Percentiles rank a stretch among this genome's conserved stretches.
Conservation (phyloP, 1,139 yeast species). For the Hyphopichia fennica region DNA sequence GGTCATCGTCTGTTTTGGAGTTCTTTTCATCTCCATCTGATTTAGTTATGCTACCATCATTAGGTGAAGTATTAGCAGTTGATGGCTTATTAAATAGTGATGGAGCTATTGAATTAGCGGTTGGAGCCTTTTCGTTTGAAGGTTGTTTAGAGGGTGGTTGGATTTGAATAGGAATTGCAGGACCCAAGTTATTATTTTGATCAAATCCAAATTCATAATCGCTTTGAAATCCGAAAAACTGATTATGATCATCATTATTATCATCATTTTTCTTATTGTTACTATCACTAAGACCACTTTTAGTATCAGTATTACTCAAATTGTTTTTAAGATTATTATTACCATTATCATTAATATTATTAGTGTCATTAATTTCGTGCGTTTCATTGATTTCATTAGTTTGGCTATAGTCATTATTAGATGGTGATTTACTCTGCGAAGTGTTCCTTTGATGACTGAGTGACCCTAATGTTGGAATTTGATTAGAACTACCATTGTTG, state of each 20-base stretch:
- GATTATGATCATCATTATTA: background rate
- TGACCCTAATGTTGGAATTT: background rate
- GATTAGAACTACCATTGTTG: background rate
- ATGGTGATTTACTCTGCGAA: background rate
- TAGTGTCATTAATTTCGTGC: no score
- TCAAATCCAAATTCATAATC: background rate
- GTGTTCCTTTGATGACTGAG: no score
- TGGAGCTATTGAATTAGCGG: background rate
- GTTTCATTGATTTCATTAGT: no score
- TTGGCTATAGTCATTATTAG: no score
- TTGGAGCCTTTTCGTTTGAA: background rate
- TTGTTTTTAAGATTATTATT: background rate
- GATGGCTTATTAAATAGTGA: background rate
- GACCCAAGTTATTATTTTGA: background rate
- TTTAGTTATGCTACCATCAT: background rate
- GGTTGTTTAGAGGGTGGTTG: constrained; percentile 1
- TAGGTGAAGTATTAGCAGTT: background rate
- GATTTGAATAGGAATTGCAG: background rate
- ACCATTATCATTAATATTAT: no score
- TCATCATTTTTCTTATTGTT: background rate
- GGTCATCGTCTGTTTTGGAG: no score
- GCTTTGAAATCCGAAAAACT: background rate
- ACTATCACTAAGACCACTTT: background rate
- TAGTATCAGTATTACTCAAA: background rate
- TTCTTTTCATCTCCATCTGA: no score